A percentile compares a stretch with the other conserved stretches of the same genome.
These are phyloP conservation scores for Zygoascus biomembranicola DNA, from an alignment of 805 yeast genomes.

Conservation along the genomic window DNA sequence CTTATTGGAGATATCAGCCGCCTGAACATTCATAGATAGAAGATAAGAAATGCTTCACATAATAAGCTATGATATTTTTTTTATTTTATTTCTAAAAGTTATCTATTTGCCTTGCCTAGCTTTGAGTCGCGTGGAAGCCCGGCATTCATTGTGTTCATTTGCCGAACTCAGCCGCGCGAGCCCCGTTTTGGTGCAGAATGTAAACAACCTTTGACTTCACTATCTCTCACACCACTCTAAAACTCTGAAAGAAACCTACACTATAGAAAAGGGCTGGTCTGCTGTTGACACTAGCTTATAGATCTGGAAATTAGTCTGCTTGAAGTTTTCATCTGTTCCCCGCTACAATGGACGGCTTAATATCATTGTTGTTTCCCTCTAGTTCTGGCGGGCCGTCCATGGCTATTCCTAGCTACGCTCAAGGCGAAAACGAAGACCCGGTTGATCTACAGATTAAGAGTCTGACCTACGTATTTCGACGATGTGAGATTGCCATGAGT, in stretches of 20 bases:
- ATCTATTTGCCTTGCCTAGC: no score
- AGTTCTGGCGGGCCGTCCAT: conserved; percentile 17
- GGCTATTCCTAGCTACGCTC: conserved; percentile 42
- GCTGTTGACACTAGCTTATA: no score
- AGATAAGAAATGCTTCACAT: conserved; percentile 1
- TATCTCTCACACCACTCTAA: not conserved
- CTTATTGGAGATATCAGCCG: conserved; percentile 23
- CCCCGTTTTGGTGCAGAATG: not conserved
- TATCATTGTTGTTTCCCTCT: conserved; percentile 18
- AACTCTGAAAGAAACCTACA: no score
- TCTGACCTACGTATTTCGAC: conserved; percentile 46
- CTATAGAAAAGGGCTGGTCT: no score
- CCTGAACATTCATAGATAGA: not conserved
- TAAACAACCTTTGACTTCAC: not conserved
- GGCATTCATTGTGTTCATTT: no score
- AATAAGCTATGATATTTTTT: not conserved
- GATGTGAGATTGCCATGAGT: conserved; percentile 38
- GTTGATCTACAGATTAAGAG: conserved; percentile 56
- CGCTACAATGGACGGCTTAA: conserved; percentile 6
- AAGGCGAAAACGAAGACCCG: conserved; percentile 45
- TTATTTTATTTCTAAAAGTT: no score
- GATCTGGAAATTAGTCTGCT: no score
- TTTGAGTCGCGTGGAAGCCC: no score
- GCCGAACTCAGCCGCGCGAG: not conserved
- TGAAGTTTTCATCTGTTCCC: not conserved